Conservation (phyloP, 768 basidiomycete genomes). For the Leccinum rimulosum region DNA sequence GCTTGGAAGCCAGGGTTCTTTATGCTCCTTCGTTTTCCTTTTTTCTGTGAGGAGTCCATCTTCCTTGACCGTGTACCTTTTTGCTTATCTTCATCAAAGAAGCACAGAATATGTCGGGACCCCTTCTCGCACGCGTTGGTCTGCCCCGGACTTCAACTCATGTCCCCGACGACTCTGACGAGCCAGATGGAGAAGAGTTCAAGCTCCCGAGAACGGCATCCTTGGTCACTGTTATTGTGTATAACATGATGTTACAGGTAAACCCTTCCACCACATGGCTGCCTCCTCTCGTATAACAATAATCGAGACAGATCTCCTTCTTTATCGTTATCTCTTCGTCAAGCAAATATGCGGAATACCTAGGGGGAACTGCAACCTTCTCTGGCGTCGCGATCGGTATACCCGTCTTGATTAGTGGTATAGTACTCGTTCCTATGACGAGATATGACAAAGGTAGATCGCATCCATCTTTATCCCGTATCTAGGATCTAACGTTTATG, state of each 20-base stretch:
- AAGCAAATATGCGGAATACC: constrained; percentile 55
- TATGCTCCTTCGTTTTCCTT: background rate
- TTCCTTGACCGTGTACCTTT: background rate
- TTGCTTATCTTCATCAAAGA: background rate
- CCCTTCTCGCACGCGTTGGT: background rate
- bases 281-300: background rate
- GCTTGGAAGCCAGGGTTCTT: background rate
- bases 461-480: background rate
- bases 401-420: constrained; percentile 58
- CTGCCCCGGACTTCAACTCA: background rate
- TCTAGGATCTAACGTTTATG: background rate
- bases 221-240: constrained; percentile 42
- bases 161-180: background rate
- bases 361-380: constrained; percentile 70
- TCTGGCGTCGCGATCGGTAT: constrained; percentile 67
- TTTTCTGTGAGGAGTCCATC: background rate
- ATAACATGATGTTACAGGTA: constrained; percentile 37
- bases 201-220: constrained; percentile 50
- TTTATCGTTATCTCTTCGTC: constrained; percentile 70
- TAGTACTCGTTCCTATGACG: constrained; percentile 55
- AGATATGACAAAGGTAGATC: constrained; percentile 45
- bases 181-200: constrained; percentile 34
- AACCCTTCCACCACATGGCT: background rate
- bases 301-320: constrained; percentile 51
- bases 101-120: background rate